Conservation (phyloP, 768 basidiomycete genomes). For the Lactarius pseudohatsudake region DNA sequence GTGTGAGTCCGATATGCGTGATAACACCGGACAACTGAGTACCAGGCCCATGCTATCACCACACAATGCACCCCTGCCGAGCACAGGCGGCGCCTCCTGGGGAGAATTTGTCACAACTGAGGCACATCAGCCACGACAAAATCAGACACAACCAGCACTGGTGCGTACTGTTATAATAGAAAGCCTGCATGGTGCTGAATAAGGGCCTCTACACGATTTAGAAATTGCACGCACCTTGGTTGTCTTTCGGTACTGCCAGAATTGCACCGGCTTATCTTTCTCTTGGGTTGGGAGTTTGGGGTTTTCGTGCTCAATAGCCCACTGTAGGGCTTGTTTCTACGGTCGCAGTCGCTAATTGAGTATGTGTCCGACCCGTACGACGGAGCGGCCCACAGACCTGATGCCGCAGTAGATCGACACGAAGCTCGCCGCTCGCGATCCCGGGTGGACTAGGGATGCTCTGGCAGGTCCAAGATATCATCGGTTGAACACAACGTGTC, state of each 20-base stretch:
- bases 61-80: conserved; percentile 84
- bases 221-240: conserved; percentile 48
- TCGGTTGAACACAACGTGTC: conserved; percentile 66
- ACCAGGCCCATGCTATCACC: conserved; percentile 88
- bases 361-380: not conserved
- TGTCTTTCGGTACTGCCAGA: conserved; percentile 74
- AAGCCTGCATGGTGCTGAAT: conserved; percentile 40
- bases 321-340: conserved; percentile 80
- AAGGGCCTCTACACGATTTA: not conserved
- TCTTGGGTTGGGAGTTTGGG: conserved; percentile 68
- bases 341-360: not conserved
- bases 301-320: conserved; percentile 82
- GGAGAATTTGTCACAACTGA: conserved; percentile 81
- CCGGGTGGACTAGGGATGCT: conserved; percentile 74
- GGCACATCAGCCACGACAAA: conserved; percentile 9
- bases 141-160: not conserved
- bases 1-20: conserved; percentile 18
- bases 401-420: conserved; percentile 76
- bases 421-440: conserved; percentile 59
- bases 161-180: conserved; percentile 66
- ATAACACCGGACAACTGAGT: conserved; percentile 30
- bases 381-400: conserved; percentile 49
- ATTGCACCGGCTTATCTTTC: conserved; percentile 76
- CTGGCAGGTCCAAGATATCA: conserved; percentile 71
- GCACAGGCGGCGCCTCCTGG: conserved; percentile 56